Base-by-base conservation (phyloP, 352 stramenopile genomes). In the Globisporangium orthogonon region DNA sequence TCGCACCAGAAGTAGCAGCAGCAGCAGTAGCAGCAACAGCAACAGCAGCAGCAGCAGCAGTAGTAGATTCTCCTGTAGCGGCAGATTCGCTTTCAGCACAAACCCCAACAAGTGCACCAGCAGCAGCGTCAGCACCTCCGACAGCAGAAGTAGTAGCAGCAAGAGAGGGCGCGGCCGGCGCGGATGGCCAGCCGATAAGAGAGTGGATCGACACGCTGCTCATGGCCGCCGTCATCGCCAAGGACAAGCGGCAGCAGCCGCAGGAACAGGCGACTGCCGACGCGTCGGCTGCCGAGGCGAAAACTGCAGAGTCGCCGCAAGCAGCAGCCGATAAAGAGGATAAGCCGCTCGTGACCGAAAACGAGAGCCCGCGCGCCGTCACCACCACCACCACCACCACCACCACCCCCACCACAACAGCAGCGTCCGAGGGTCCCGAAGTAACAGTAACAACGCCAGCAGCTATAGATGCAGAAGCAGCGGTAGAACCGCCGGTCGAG, bases 151-250 rank as follows among this genome's bases (percentile, higher is more conserved):
- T 28, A 51, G 7, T 10, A 9, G 15, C 49, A 31, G 4, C 49
- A 54, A 23, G 31, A n/a, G 30, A 44, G 4, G 15, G n/a, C 33
- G 49, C 48, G 14, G 28, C 51, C 11, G 52, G 46, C 43, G 52
- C 39, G 37, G 70, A 59, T 59, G 58, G 58, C 5, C 51, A 76
- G n/a, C 78, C 78, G 28, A 73, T 86, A 30, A 71, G 73, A 15
- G 81, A 89, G 66, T 91, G 78, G 81, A 91, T 89, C 47, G 76
- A 91, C 39, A 89, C 78, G 54, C 69, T 91, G 30, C 75, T 91
- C 14, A 79, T 87, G 67, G 81, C 81, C 13, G 81, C 78, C 3
- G 81, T 80, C 14, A 88, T 91, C 54, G 80, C 81, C 30, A 87
- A 86, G 55, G 73, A 74, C 50, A 85, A 87, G 56, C 66, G 67